Conservation (phyloP, 2,329 filamentous ascomycete genomes). For the Neonectria hederae region DNA sequence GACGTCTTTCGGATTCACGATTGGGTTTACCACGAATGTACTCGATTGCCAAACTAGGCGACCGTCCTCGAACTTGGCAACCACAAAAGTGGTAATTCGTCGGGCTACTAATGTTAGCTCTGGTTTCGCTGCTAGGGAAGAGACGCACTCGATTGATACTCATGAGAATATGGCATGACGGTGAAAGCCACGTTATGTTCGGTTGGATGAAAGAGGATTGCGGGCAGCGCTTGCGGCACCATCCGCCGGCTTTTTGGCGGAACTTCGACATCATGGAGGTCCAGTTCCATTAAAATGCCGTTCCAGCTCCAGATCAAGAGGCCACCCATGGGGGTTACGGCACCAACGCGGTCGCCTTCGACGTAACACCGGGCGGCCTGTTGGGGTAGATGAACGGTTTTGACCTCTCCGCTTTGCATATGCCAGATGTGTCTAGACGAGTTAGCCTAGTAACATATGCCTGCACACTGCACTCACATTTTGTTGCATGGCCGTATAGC, state of each 20-base stretch:
- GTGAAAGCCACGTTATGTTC: slow-evolving; percentile 29
- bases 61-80: slow-evolving; percentile 27
- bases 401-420: slow-evolving; percentile 29
- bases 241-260: slow-evolving; percentile 6
- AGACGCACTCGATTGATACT: background rate
- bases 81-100: slow-evolving; percentile 10
- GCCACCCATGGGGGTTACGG: slow-evolving; percentile 33
- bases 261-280: slow-evolving; percentile 13
- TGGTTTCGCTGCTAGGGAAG: too few relatives aligned
- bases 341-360: slow-evolving; percentile 30
- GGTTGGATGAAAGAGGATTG: slow-evolving; percentile 35
- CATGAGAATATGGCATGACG: slow-evolving; percentile 19
- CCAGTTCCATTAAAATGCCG: slow-evolving; percentile 29
- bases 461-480: slow-evolving; percentile 17
- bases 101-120: slow-evolving; percentile 4
- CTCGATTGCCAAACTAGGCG: slow-evolving; percentile 13
- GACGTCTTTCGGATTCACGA: background rate
- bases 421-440: slow-evolving; percentile 35
- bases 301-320: slow-evolving; percentile 39
- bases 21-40: slow-evolving; percentile 25
- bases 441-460: background rate
- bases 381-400: slow-evolving; percentile 32
- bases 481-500: background rate
- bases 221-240: slow-evolving; percentile 25
- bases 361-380: slow-evolving; percentile 26